Percentiles rank a stretch among this genome's conserved stretches.
phyloP scores from a whole-genome alignment of 2,329 filamentous ascomycete genomes.

The Colletotrichum abscissum region DNA sequence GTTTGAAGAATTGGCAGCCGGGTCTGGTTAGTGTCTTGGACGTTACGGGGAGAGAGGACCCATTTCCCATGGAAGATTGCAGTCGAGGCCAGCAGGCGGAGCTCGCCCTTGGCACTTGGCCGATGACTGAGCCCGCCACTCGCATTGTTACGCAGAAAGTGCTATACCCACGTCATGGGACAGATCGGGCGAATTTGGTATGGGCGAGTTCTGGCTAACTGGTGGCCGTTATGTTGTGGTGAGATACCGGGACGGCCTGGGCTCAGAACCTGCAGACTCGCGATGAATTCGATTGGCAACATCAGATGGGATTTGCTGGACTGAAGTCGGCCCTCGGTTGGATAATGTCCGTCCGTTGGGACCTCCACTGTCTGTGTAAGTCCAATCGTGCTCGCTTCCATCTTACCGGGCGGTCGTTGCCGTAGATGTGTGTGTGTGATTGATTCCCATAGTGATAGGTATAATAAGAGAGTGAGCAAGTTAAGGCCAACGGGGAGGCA shows the following conservation, averaged over 20 bases:
- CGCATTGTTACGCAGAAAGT: slow-evolving; percentile 29
- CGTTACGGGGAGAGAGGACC: not conserved
- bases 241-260: slow-evolving; percentile 17
- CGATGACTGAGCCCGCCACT: slow-evolving; percentile 21
- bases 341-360: slow-evolving; percentile 7
- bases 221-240: not conserved
- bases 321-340: slow-evolving; percentile 2
- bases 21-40: slow-evolving; percentile 3
- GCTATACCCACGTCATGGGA: slow-evolving; percentile 32
- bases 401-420: not conserved
- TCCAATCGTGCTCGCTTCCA: not conserved
- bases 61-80: not conserved
- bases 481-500: slow-evolving; percentile 1
- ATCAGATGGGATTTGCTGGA: slow-evolving; percentile 10
- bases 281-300: slow-evolving; percentile 5
- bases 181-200: not conserved
- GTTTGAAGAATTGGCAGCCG: slow-evolving; percentile 28
- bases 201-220: slow-evolving; percentile 8
- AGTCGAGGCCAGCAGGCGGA: not conserved
- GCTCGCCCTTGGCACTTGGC: slow-evolving; percentile 6
- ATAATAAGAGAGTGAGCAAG: not conserved
- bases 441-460: not conserved
- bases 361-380: not conserved
- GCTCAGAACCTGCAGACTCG: slow-evolving; percentile 7
- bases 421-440: not conserved